Evolutionary conservation across 345 rosid species (phyloP).

Genomic region (Heritiera littoralis): DNA sequence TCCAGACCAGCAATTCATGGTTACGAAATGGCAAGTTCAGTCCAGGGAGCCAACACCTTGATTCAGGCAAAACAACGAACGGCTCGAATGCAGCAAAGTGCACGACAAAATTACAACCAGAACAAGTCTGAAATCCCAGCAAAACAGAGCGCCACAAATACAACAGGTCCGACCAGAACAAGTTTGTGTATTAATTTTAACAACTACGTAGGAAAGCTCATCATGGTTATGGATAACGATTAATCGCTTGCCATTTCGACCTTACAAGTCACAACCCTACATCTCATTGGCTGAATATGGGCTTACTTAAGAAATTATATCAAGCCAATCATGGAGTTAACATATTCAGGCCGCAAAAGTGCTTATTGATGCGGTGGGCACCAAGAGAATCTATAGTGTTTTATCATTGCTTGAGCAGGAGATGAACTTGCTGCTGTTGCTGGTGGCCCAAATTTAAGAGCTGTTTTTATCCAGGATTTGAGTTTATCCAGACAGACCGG

Average conservation of each 20-base stretch:
- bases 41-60: too few relatives aligned
- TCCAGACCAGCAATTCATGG: too few relatives aligned
- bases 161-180: background rate
- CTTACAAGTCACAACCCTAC: background rate
- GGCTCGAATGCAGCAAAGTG: too few relatives aligned
- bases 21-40: too few relatives aligned
- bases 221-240: background rate
- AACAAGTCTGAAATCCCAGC: too few relatives aligned
- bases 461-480: background rate
- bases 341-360: background rate
- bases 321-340: background rate
- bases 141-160: too few relatives aligned
- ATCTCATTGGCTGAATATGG: background rate
- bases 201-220: background rate
- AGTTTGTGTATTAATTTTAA: background rate
- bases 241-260: background rate
- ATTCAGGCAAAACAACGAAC: too few relatives aligned
- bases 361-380: background rate
- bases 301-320: background rate
- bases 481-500: constrained; percentile 5
- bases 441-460: background rate
- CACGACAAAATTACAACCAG: too few relatives aligned
- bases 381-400: background rate
- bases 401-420: background rate
- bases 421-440: background rate